Base-by-base conservation (phyloP, 106 monocot species). In the Triglochin maritima region DNA sequence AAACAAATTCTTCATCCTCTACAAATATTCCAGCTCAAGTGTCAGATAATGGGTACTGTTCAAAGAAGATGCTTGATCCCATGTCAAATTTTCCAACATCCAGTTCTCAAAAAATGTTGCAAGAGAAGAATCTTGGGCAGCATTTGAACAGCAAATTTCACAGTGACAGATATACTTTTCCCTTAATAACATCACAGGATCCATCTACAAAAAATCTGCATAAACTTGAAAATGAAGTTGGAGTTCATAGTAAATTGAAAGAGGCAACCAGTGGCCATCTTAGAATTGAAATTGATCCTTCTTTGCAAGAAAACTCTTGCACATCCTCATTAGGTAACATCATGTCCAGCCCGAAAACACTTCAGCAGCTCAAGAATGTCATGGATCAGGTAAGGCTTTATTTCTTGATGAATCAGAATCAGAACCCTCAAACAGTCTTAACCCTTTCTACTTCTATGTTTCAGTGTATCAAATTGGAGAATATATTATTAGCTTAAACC, bases 311-410 rank as follows among this genome's bases (percentile, higher is more conserved):
- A 41, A 46, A 47, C 56, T 69, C 56, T 3, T 69, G 46, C 44
- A 56, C 12, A 11, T 12, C 44, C 44, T 69, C 13, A 3, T 57
- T 57, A 13, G 56, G 47, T 54, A 12, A 46, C 8, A 69, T 50
- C 3, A 17, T 52, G 50, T 60, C 41, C 11, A 52, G 50, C 10
- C 60, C 48, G 17, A 50, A 45, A 59, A 71, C 17, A 17, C 43
- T 71, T 60, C 71, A 44, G 47, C 60, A 71, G 71, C 60, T 71
- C 49, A 59, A 71, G 17, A 48, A 60, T 50, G 71, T 50, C 42
- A 59, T 60, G 71, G 41, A 59, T 61, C 60, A 49, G 71, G 71
- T 71, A 65, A 14, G 50, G 47, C 15, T 52, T 8, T 52, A 7
- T 8, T 8, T 8, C 2, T 29, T 29, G 29, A 29, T 29, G 29